A percentile compares a stretch with the other conserved stretches of the same genome.
Evolutionary conservation across 306 rosid genomes (phyloP).

Genomic region (Cucumis sativus): Cucumber_9930_V3 NC_026658.2:1903001-1903500

Average conservation of each 20-base stretch:
- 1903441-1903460: neutral
- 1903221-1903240: neutral
- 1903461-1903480: neutral
- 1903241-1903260: neutral
- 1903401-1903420: neutral
- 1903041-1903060: neutral
- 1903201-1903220: slow-evolving; percentile 13
- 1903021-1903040: neutral
- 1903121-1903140: slow-evolving; percentile 8
- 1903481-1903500: neutral
- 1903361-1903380: neutral
- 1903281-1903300: neutral
- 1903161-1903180: slow-evolving; percentile 10
- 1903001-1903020: neutral
- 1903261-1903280: neutral
- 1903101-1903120: slow-evolving; percentile 6
- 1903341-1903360: neutral
- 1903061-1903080: neutral
- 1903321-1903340: neutral
- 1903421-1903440: neutral
- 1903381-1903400: neutral
- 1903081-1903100: slow-evolving; percentile 8
- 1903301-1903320: neutral
- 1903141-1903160: slow-evolving; percentile 20
- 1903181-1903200: slow-evolving; percentile 31